Conservation (phyloP, 148 eudicot genomes). For the Cornus kousa region DNA sequence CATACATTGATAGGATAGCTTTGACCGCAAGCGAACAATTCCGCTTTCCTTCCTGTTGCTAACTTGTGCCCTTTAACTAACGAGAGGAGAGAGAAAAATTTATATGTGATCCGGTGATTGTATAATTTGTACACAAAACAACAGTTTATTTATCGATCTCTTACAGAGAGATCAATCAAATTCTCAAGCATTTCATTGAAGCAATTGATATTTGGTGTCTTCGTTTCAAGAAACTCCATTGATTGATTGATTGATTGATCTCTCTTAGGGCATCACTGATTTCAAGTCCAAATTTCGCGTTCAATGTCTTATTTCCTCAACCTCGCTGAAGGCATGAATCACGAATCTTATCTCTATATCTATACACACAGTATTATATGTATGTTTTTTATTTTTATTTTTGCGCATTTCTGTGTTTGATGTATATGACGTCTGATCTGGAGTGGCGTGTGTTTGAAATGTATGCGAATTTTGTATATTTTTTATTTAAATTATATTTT, state of each 20-base stretch:
- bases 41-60: not conserved
- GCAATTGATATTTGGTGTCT: not conserved
- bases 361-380: not conserved
- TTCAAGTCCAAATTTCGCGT: not conserved
- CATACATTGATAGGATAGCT: not conserved
- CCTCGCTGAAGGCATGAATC: slow-evolving; percentile 74
- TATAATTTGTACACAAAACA: not conserved
- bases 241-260: slow-evolving; percentile 34
- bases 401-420: slow-evolving; percentile 2
- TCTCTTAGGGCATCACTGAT: not conserved
- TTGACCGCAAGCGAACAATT: not conserved
- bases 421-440: not conserved
- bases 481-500: not conserved
- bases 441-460: not conserved
- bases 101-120: not conserved
- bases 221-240: not conserved
- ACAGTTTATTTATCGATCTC: not conserved
- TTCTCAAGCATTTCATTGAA: not conserved
- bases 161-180: not conserved
- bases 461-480: not conserved
- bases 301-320: slow-evolving; percentile 80
- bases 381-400: not conserved
- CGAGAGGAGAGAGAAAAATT: not conserved
- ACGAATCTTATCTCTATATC: not conserved
- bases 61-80: not conserved